phyloP scores from a whole-genome alignment of 139 green algal genomes.

The Auxenochlorella pyrenoidosa region DNA sequence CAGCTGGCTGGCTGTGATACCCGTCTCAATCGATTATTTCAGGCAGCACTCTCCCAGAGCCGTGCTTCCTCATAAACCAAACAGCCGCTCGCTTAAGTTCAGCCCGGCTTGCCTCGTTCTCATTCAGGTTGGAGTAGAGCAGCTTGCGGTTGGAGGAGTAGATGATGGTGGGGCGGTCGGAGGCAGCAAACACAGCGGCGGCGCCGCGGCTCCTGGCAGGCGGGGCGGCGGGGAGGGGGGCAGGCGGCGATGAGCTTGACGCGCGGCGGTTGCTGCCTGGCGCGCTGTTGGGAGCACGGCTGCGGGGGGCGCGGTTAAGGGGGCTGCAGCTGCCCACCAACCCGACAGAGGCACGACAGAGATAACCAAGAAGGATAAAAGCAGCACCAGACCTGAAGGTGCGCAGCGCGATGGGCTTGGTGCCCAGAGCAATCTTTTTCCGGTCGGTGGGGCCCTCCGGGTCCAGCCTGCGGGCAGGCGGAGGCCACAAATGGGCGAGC shows the following conservation, averaged over 20 bases:
- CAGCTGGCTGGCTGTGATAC: too few relatives aligned
- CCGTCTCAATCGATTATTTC: too few relatives aligned
- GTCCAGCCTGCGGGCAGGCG: conserved; percentile 2
- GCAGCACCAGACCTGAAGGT: conserved; percentile 81
- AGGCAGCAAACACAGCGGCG: conserved; percentile 91
- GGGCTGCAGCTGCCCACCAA: too few relatives aligned
- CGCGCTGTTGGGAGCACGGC: background rate
- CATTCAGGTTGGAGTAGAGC: conserved; percentile 97
- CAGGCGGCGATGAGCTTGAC: background rate
- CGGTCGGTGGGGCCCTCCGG: conserved; percentile 64
- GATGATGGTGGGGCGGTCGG: conserved; percentile 95
- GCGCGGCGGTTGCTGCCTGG: background rate
- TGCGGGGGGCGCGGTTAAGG: background rate
- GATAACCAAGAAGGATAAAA: too few relatives aligned
- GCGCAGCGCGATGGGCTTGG: conserved; percentile 90
- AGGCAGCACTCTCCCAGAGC: too few relatives aligned
- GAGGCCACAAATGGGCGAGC: background rate
- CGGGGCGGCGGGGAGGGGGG: background rate
- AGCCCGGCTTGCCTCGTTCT: conserved; percentile 81
- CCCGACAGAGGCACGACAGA: too few relatives aligned
- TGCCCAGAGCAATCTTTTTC: conserved; percentile 90
- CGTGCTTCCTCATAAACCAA: too few relatives aligned
- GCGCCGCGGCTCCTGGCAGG: conserved; percentile 42
- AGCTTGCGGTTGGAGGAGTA: conserved; percentile 93
- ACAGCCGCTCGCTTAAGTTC: background rate